Base-by-base conservation (phyloP, 2,329 filamentous ascomycete species). In the Cladosporium halotolerans region DNA sequence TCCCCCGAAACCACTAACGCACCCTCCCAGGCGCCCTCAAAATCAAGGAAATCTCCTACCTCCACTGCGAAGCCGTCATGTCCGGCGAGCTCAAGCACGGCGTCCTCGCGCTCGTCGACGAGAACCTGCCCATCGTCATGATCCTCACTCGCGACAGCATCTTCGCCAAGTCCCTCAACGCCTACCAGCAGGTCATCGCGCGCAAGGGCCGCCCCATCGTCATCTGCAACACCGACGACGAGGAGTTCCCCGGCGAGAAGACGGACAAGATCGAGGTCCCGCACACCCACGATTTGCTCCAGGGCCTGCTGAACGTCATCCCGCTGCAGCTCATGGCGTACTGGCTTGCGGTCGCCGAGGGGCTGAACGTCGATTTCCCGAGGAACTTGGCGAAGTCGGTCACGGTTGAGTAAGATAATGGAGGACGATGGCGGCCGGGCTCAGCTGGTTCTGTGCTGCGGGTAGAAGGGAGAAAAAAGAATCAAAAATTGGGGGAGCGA, bases 31-130 rank as follows among this genome's bases (percentile, higher is more conserved):
- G 89, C 75, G 93, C 93, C 46, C 80, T 99, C 63, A 99, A 99
- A 81, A 99, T 99, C 75, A 99, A 99, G 83, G 93, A 99, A 77
- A 99, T 99, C 67, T 97, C 92, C 14, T 99, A 99, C 75, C 88
- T 99, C 56, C 93, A 99, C 76, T 99, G 93, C 74, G 93, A 99
- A 78, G 93, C 93, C 65, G 93, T 99, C 79, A 99, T 99, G 93
- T 97, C 93, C 60, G 93, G 93, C 74, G 93, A 99, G 77, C 82
- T 99, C 66, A 99, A 99, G 83, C 93, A 99, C 74, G 93, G 93
- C 79, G 93, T 99, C 49, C 79, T 99, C 69, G 93, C 93, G 50
- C 81, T 99, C 58, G 93, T 99, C 56, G 93, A 99, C 67, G 93
- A 99, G 81, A 92, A 96, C 75, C 83, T 99, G 36, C 93, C 93